phyloP scores from a whole-genome alignment of 2,329 filamentous ascomycete genomes.

The Exophiala lecanii-corni region DNA sequence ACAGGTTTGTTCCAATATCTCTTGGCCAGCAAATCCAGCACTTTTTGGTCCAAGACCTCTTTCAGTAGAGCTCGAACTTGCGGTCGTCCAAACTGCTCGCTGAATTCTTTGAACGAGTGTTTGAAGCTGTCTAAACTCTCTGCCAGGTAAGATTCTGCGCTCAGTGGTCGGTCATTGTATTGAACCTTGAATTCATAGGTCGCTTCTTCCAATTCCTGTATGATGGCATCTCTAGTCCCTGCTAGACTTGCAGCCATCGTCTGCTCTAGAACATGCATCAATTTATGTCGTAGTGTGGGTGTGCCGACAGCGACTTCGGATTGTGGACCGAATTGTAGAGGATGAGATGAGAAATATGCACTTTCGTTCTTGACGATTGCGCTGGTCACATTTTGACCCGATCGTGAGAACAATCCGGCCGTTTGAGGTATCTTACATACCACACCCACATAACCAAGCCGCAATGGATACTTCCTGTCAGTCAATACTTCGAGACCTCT shows the following conservation, averaged over 20 bases:
- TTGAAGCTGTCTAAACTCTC: constrained; percentile 96
- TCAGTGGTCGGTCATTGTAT: constrained; percentile 93
- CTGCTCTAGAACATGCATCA: constrained; percentile 95
- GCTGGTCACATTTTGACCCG: constrained; percentile 70
- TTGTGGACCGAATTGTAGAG: constrained; percentile 69
- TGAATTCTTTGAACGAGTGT: constrained; percentile 92
- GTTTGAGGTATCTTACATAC: constrained; percentile 74
- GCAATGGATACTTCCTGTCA: constrained; percentile 87
- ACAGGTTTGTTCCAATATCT: constrained; percentile 97
- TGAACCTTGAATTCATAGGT: constrained; percentile 99
- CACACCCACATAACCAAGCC: constrained; percentile 94
- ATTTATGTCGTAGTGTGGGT: constrained; percentile 80
- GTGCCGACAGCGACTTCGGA: constrained; percentile 76
- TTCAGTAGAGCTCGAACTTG: constrained; percentile 90
- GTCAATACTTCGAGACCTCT: constrained; percentile 74
- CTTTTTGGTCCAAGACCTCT: constrained; percentile 86
- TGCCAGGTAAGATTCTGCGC: constrained; percentile 92
- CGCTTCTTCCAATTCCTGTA: constrained; percentile 91
- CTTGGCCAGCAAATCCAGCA: constrained; percentile 86
- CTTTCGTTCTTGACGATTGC: constrained; percentile 86
- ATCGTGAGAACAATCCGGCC: constrained; percentile 73
- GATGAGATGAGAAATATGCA: constrained; percentile 78
- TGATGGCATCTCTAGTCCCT: constrained; percentile 84
- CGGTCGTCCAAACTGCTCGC: constrained; percentile 79
- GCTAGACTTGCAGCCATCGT: constrained; percentile 94